Evolutionary conservation across 1,284 basidiomycete species (phyloP), one percentile per base, ranked within the genome.

Genomic region (Puccinia polysora): DNA sequence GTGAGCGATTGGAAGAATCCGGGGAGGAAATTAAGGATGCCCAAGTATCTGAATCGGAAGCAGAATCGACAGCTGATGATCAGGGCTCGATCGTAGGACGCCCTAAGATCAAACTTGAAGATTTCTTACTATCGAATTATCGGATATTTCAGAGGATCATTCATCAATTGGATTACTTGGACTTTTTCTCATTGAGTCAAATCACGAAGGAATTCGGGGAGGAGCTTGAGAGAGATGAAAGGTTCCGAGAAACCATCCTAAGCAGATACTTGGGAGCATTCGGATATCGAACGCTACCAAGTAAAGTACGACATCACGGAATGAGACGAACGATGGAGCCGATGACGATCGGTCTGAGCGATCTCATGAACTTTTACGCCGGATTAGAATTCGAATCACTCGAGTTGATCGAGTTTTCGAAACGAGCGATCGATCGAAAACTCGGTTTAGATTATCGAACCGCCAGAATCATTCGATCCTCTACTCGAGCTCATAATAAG

Each of bases 401-500:
- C 4, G 69, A 72, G 30, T 40, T 72, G 8, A 55, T 60, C 28
- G 69, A 55, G 10, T 64, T 45, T 30, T 25, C 69, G 1, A 60
- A 71, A 15, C 58, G 43, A 49, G 52, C 52, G 8, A 74, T 77
- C 45, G 67, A 68, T 1, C 71, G 74, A 23, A 75, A 77, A 25
- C n/a, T n/a, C n/a, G 75, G 76, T 34, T 76, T 82, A 65, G 77
- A 80, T 68, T 70, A 75, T 2, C 73, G 75, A 1, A 78, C 77
- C 4, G 77, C 78, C 4, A 75, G 76, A 49, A 65, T 81, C 30
- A 77, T 79, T 0, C 74, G 79, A 1, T 77, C 79, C 1, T 76
- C 79, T 0, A 80, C 79, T 14, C 75, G 81, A 18, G 79, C 80
- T 1, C 80, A 78, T 74, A 80, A 79, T 56, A 76, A 79, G 10